Conservation (phyloP, 768 basidiomycete species). For the Coprinellus micaceus region DNA sequence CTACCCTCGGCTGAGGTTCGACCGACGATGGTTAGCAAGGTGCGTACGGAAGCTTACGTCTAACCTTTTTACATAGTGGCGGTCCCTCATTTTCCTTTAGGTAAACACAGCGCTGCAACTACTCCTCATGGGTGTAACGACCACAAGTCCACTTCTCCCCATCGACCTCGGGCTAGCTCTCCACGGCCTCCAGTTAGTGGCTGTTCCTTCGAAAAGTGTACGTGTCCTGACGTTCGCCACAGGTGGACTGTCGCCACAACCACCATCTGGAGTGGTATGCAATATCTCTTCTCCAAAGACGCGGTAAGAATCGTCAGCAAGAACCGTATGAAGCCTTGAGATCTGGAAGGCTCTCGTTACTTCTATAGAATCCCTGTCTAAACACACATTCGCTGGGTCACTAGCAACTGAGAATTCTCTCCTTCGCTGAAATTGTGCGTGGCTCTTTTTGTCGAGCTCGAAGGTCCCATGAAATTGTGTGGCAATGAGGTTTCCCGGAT, state of each 20-base stretch:
- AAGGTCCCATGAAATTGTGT: too few species aligned
- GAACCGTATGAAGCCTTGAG: neutral
- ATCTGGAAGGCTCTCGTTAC: too few species aligned
- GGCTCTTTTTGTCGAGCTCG: too few species aligned
- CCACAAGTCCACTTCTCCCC: slow-evolving; percentile 76
- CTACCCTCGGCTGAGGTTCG: slow-evolving; percentile 93
- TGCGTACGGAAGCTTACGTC: slow-evolving; percentile 18
- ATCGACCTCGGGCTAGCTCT: slow-evolving; percentile 50
- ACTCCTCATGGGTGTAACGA: slow-evolving; percentile 84
- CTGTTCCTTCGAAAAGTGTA: too few species aligned
- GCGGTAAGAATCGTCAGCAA: slow-evolving; percentile 52
- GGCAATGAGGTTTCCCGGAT: too few species aligned
- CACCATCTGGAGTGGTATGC: slow-evolving; percentile 88
- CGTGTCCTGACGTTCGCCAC: slow-evolving; percentile 7
- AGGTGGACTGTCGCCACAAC: slow-evolving; percentile 88
- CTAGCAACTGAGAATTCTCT: too few species aligned
- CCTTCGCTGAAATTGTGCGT: too few species aligned
- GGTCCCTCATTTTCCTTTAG: slow-evolving; percentile 33
- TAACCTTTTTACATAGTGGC: neutral
- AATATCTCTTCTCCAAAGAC: slow-evolving; percentile 73
- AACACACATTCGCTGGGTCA: too few species aligned
- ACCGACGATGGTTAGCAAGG: slow-evolving; percentile 94
- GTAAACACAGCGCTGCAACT: slow-evolving; percentile 93
- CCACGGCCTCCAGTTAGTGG: slow-evolving; percentile 69
- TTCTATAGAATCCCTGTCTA: too few species aligned